Percentiles rank a stretch among this genome's conserved stretches.
phyloP scores from a whole-genome alignment of 2,329 filamentous ascomycete species.

The Bipolaris sorokiniana region DNA sequence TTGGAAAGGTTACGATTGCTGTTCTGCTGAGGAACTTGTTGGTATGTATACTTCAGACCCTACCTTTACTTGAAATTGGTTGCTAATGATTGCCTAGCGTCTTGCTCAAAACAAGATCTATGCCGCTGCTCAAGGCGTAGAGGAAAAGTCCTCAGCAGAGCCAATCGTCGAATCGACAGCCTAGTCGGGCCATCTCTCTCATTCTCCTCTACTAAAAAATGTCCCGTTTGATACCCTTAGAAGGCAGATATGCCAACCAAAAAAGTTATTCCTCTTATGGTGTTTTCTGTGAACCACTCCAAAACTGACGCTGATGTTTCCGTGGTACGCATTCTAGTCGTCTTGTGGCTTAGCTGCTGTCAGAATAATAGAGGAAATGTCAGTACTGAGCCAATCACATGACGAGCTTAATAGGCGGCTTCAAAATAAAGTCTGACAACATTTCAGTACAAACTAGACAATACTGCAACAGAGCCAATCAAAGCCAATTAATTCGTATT shows the following conservation, averaged over 20 bases:
- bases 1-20: constrained; percentile 97
- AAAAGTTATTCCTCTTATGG: constrained; percentile 13
- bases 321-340: too few species aligned
- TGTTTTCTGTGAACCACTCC: not conserved
- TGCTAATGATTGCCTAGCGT: constrained; percentile 42
- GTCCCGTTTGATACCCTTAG: constrained; percentile 37
- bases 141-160: constrained; percentile 28
- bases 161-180: constrained; percentile 19
- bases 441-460: not conserved
- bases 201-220: not conserved
- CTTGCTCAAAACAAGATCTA: constrained; percentile 54
- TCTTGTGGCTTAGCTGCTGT: not conserved
- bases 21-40: constrained; percentile 87
- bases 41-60: constrained; percentile 59
- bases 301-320: too few species aligned
- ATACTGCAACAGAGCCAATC: not conserved
- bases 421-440: not conserved
- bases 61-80: not conserved
- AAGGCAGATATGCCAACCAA: constrained; percentile 26
- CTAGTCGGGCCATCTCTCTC: not conserved
- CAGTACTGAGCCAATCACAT: not conserved
- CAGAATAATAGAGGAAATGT: not conserved
- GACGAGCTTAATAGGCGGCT: not conserved
- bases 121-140: constrained; percentile 33
- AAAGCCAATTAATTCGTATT: not conserved